A percentile compares a stretch with the other conserved stretches of the same genome.
These are phyloP conservation scores for Exserohilum turcica DNA, from an alignment of 2,329 filamentous ascomycete genomes.

Conservation along the genomic window DNA sequence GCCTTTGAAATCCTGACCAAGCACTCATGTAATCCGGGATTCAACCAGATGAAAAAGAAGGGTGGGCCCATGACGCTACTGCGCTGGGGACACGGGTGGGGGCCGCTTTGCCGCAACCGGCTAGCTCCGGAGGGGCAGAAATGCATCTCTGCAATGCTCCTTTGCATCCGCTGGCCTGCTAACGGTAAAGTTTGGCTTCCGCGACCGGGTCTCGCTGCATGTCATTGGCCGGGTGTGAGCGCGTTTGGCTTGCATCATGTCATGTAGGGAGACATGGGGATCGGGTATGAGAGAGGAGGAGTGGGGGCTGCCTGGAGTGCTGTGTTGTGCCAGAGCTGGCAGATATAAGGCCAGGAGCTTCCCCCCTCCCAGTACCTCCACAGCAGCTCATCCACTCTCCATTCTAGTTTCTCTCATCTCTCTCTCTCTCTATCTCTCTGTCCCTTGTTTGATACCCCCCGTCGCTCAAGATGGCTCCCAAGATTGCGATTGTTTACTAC, in stretches of 20 bases:
- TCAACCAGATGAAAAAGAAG: background rate
- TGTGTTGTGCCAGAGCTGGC: background rate
- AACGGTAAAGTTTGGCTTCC: background rate
- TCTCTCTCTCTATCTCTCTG: background rate
- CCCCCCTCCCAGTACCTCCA: background rate
- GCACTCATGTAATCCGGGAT: slow-evolving; percentile 11
- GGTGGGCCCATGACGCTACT: slow-evolving; percentile 10
- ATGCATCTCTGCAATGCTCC: background rate
- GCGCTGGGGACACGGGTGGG: slow-evolving; percentile 5
- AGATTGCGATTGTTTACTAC: slow-evolving; percentile 83
- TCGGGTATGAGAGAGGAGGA: background rate
- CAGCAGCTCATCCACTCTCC: background rate
- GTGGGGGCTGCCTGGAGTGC: background rate
- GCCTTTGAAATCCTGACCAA: slow-evolving; percentile 14
- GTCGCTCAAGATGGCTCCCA: slow-evolving; percentile 72
- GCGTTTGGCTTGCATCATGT: slow-evolving; percentile 1
- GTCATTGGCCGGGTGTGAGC: background rate
- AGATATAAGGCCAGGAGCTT: slow-evolving; percentile 1
- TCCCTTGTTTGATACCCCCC: slow-evolving; percentile 20
- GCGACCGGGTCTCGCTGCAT: background rate
- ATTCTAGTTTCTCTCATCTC: background rate
- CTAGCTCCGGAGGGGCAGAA: slow-evolving; percentile 4
- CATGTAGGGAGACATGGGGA: slow-evolving; percentile 2
- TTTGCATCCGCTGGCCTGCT: background rate
- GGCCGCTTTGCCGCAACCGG: background rate